Percentiles rank a stretch among this genome's conserved stretches.
Conservation (phyloP, 2,329 filamentous ascomycete species). For the Aspergillus aculeatinus region DNA sequence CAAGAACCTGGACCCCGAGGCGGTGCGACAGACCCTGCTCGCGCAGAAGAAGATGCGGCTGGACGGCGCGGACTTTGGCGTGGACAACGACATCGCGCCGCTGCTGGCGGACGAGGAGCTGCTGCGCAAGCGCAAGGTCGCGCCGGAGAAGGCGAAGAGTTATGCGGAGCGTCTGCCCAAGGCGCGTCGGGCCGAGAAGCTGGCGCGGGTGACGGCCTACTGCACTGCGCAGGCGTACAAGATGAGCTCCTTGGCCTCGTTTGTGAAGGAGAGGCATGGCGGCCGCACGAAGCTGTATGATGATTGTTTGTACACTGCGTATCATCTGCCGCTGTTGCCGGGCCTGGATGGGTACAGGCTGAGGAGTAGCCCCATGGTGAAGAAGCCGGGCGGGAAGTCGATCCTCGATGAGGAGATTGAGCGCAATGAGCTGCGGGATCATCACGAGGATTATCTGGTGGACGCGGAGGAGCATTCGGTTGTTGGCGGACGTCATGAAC, state of each 20-base stretch:
- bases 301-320: constrained; percentile 93
- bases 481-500: constrained; percentile 33
- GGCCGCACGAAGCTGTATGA: constrained; percentile 96
- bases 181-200: constrained; percentile 77
- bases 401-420: constrained; percentile 95
- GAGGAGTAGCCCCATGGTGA: constrained; percentile 84
- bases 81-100: constrained; percentile 54
- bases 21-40: constrained; percentile 32
- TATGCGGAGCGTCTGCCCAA: constrained; percentile 94
- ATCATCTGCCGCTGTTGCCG: constrained; percentile 83
- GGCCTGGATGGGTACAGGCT: constrained; percentile 85
- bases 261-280: constrained; percentile 81
- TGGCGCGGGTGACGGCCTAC: constrained; percentile 90
- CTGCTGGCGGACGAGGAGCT: constrained; percentile 59
- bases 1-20: constrained; percentile 35
- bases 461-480: constrained; percentile 54
- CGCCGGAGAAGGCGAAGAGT: constrained; percentile 68
- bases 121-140: constrained; percentile 53
- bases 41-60: constrained; percentile 29
- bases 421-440: constrained; percentile 81
- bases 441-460: constrained; percentile 87
- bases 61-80: constrained; percentile 53
- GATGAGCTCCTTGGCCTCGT: constrained; percentile 81
- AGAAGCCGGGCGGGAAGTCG: constrained; percentile 89
- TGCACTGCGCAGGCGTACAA: constrained; percentile 94